Conservation (phyloP, 2,329 filamentous ascomycete genomes). For the Dissoconium aciculare region DNA sequence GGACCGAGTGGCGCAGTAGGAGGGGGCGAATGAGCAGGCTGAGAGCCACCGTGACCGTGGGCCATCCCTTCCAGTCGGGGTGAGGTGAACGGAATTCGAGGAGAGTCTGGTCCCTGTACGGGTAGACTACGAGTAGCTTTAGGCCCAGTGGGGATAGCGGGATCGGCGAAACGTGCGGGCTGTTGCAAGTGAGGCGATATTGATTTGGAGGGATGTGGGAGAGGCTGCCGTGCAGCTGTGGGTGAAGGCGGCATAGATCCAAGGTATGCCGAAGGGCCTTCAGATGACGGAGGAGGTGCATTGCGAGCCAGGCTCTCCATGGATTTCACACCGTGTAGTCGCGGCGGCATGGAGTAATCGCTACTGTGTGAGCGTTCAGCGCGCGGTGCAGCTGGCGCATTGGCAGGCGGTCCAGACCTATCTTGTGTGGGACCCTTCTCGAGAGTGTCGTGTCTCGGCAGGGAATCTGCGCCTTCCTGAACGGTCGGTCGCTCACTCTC, state of each 20-base stretch:
- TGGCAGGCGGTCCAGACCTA: conserved; percentile 10
- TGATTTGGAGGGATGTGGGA: conserved; percentile 14
- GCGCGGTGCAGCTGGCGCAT: conserved; percentile 24
- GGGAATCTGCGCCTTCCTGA: too few relatives aligned
- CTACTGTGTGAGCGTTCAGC: conserved; percentile 22
- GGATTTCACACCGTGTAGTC: conserved; percentile 19
- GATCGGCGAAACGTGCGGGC: conserved; percentile 14
- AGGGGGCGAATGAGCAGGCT: conserved; percentile 12
- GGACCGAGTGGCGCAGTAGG: conserved; percentile 21
- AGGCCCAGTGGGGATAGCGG: conserved; percentile 20
- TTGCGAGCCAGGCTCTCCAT: conserved; percentile 18
- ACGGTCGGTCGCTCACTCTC: too few relatives aligned
- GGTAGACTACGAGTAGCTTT: conserved; percentile 16
- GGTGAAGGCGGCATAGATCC: conserved; percentile 13
- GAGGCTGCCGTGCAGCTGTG: conserved; percentile 8
- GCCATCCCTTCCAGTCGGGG: conserved; percentile 14
- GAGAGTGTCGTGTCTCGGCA: too few relatives aligned
- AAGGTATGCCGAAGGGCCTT: conserved; percentile 4
- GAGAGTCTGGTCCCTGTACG: conserved; percentile 14
- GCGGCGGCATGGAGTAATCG: conserved; percentile 11
- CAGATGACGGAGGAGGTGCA: conserved; percentile 16
- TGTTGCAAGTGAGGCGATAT: conserved; percentile 12
- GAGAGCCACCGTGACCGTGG: not conserved
- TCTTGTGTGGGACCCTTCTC: too few relatives aligned
- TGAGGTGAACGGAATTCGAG: conserved; percentile 16